A percentile compares a stretch with the other conserved stretches of the same genome.
Evolutionary conservation across 2,329 filamentous ascomycete species (phyloP).

Genomic region (Colletotrichum siamense): DNA sequence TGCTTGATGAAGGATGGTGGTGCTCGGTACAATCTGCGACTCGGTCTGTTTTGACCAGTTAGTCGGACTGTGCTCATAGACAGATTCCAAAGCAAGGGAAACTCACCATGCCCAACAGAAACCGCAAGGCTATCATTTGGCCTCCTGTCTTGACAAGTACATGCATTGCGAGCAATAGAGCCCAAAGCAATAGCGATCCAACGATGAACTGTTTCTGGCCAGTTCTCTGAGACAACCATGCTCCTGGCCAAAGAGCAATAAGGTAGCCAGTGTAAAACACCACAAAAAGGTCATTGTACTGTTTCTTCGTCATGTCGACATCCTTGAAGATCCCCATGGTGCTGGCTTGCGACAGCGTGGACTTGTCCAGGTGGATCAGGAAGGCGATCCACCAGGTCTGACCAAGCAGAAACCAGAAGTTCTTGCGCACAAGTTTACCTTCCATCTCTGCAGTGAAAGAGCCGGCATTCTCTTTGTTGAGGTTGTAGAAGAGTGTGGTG

Average conservation of each 20-base stretch:
- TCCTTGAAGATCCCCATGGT: slow-evolving; percentile 31
- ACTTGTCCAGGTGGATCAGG: slow-evolving; percentile 30
- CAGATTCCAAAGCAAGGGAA: background rate
- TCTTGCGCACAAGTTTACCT: slow-evolving; percentile 22
- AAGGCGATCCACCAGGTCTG: slow-evolving; percentile 24
- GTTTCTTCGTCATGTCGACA: slow-evolving; percentile 24
- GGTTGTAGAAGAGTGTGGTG: slow-evolving; percentile 28
- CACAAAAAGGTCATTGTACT: slow-evolving; percentile 28
- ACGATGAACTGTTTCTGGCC: slow-evolving; percentile 29
- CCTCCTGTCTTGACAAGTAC: slow-evolving; percentile 25
- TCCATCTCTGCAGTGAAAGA: slow-evolving; percentile 11
- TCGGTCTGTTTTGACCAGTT: slow-evolving; percentile 24
- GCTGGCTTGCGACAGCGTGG: slow-evolving; percentile 26
- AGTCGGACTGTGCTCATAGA: background rate
- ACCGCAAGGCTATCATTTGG: slow-evolving; percentile 26
- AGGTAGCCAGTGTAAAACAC: slow-evolving; percentile 29
- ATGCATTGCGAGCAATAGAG: slow-evolving; percentile 27
- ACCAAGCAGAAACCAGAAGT: slow-evolving; percentile 28
- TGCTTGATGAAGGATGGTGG: slow-evolving; percentile 31
- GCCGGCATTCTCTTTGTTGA: slow-evolving; percentile 21
- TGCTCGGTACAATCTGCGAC: slow-evolving; percentile 31
- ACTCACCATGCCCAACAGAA: slow-evolving; percentile 28
- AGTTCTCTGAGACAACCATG: slow-evolving; percentile 24
- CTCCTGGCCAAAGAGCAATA: slow-evolving; percentile 28
- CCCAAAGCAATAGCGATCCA: slow-evolving; percentile 26